These are phyloP conservation scores for Arthroderma uncinatum DNA, from an alignment of 2,329 filamentous ascomycete species.

Conservation along the genomic window DNA sequence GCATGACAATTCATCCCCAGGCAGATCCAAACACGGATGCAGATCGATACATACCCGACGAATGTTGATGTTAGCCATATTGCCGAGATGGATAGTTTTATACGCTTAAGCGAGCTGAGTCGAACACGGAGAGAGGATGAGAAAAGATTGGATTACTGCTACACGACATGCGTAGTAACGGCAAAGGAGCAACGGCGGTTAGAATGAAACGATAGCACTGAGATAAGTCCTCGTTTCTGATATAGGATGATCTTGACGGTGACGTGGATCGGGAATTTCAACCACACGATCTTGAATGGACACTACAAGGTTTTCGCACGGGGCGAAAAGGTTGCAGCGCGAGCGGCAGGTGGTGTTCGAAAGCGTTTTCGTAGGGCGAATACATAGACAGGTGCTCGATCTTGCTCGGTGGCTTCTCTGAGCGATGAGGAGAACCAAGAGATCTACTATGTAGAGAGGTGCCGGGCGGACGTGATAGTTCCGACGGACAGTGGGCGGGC, in stretches of 20 bases:
- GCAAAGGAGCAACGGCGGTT: slow-evolving; percentile 5
- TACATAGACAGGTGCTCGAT: slow-evolving; percentile 73
- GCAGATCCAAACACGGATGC: neutral
- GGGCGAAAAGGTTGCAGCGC: slow-evolving; percentile 97
- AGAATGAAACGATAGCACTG: slow-evolving; percentile 12
- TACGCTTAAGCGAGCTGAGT: slow-evolving; percentile 16
- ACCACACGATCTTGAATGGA: slow-evolving; percentile 82
- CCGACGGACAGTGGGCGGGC: neutral
- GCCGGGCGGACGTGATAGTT: neutral
- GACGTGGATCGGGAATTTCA: slow-evolving; percentile 44
- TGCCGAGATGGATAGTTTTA: slow-evolving; percentile 41
- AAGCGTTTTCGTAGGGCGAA: slow-evolving; percentile 92
- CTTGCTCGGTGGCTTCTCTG: slow-evolving; percentile 28
- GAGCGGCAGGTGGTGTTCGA: slow-evolving; percentile 84
- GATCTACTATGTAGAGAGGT: slow-evolving; percentile 2
- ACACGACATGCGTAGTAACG: slow-evolving; percentile 49
- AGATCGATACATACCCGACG: slow-evolving; percentile 48
- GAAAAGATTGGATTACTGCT: slow-evolving; percentile 35
- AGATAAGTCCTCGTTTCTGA: slow-evolving; percentile 16
- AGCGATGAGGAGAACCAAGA: slow-evolving; percentile 22
- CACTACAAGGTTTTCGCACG: slow-evolving; percentile 86
- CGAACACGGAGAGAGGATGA: slow-evolving; percentile 29
- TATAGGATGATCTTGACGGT: slow-evolving; percentile 17
- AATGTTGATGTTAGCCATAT: slow-evolving; percentile 96
- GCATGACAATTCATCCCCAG: neutral